A percentile compares a stretch with the other conserved stretches of the same genome.
phyloP scores from a whole-genome alignment of 2,329 filamentous ascomycete species.

The Sordariomycetes sp. region DNA sequence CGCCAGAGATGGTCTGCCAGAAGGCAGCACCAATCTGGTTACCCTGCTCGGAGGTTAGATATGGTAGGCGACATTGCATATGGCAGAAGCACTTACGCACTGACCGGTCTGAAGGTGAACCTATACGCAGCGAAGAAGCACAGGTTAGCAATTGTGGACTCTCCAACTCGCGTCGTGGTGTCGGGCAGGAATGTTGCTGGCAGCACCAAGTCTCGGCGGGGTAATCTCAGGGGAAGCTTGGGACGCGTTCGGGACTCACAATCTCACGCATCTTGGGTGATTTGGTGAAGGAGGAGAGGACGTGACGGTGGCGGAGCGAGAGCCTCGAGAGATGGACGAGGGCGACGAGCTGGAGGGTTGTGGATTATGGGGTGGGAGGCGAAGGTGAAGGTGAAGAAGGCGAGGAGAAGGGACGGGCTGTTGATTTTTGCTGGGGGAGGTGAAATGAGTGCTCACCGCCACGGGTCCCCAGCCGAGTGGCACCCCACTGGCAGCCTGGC shows the following conservation, averaged over 20 bases:
- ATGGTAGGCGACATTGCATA: not conserved
- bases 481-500: not conserved
- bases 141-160: conserved; percentile 39
- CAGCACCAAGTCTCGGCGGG: conserved; percentile 16
- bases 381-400: conserved; percentile 7
- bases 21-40: conserved; percentile 99
- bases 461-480: conserved; percentile 7
- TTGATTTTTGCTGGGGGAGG: conserved; percentile 24
- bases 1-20: conserved; percentile 84
- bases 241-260: conserved; percentile 44
- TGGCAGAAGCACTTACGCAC: conserved; percentile 58
- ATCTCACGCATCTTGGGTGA: conserved; percentile 57
- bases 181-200: conserved; percentile 5
- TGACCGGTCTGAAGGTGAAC: conserved; percentile 99
- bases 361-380: conserved; percentile 8
- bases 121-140: conserved; percentile 48
- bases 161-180: not conserved
- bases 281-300: conserved; percentile 13
- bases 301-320: conserved; percentile 7
- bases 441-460: conserved; percentile 24
- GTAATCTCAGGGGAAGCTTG: conserved; percentile 25
- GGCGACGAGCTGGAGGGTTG: conserved; percentile 11
- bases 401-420: conserved; percentile 15
- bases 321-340: conserved; percentile 22
- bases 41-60: conserved; percentile 64